These are phyloP conservation scores for Fraxinus angustifolia DNA, from an alignment of 305 asterid species.

Conservation along the genomic window DNA sequence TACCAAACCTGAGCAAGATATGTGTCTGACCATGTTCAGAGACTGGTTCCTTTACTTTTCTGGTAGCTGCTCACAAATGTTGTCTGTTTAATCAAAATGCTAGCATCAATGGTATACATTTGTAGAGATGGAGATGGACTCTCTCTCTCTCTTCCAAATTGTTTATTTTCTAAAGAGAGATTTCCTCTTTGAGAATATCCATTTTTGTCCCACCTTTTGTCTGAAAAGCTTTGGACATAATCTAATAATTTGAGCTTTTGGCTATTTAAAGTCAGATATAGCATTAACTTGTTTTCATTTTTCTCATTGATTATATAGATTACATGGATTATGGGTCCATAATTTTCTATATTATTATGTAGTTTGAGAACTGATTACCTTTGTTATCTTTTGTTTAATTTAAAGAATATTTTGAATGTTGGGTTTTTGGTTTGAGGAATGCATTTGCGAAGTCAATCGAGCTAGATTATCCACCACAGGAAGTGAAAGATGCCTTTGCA, in stretches of 20 bases:
- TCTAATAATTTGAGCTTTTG: neutral
- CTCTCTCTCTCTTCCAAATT: neutral
- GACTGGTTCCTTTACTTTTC: neutral
- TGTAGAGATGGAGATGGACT: neutral
- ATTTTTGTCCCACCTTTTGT: neutral
- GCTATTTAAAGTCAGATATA: neutral
- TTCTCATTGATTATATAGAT: neutral
- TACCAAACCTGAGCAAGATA: neutral
- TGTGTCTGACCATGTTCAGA: neutral
- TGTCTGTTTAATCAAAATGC: neutral
- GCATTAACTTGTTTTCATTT: neutral
- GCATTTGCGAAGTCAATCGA: neutral
- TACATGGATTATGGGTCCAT: neutral
- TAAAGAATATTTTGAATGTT: neutral
- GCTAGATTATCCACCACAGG: neutral
- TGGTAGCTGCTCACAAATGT: neutral
- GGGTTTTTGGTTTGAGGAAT: neutral
- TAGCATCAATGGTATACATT: neutral
- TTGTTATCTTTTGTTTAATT: neutral
- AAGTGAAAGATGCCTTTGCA: neutral
- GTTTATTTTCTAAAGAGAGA: neutral
- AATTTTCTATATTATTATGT: neutral
- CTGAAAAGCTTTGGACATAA: neutral
- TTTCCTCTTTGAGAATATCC: neutral
- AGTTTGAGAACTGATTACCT: neutral